Conservation (phyloP, 1,139 yeast genomes). For the Pichia sp. region DNA sequence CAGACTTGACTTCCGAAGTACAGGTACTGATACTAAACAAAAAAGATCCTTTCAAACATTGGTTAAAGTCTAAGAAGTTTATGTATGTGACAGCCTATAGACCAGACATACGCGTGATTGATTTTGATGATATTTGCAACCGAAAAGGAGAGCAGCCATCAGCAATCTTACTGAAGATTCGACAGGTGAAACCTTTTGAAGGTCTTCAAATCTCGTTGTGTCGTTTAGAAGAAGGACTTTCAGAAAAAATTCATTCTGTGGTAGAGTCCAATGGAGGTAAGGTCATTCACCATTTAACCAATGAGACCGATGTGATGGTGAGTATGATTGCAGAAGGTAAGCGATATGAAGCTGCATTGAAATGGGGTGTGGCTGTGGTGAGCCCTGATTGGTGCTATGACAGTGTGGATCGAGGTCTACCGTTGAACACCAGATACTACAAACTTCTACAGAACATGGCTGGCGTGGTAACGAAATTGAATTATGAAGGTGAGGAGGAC, state of each 20-base stretch:
- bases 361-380: constrained; percentile 65
- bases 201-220: constrained; percentile 26
- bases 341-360: constrained; percentile 56
- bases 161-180: not conserved
- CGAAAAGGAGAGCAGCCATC: not conserved
- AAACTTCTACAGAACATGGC: constrained; percentile 26
- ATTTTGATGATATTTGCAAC: constrained; percentile 39
- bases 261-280: constrained; percentile 56
- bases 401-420: constrained; percentile 56
- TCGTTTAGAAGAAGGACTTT: constrained; percentile 21
- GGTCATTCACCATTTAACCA: constrained; percentile 51
- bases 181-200: constrained; percentile 21
- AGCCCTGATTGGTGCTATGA: constrained; percentile 75
- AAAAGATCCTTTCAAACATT: constrained; percentile 16
- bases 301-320: constrained; percentile 47
- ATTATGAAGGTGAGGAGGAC: constrained; percentile 25
- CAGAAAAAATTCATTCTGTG: constrained; percentile 33
- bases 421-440: constrained; percentile 48
- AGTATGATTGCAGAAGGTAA: constrained; percentile 52
- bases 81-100: constrained; percentile 53
- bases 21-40: constrained; percentile 24
- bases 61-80: constrained; percentile 29
- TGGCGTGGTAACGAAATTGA: constrained; percentile 11
- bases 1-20: constrained; percentile 29
- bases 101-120: constrained; percentile 53